phyloP scores from a whole-genome alignment of 352 stramenopile species.

The Phytophthora cactorum region DNA sequence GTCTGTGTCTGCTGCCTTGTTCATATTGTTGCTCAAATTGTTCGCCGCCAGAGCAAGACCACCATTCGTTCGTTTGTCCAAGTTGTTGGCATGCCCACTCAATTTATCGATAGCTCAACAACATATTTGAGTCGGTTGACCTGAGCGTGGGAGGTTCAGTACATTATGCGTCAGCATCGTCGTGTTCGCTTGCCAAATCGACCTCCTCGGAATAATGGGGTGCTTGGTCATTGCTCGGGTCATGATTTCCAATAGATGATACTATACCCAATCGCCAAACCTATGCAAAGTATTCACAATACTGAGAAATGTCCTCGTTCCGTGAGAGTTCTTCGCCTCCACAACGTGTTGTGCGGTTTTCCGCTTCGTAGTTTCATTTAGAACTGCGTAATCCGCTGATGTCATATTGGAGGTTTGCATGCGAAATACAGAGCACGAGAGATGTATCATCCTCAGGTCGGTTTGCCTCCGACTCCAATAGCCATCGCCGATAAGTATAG shows the following conservation, averaged over 20 bases:
- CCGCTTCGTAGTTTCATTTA: constrained; percentile 15
- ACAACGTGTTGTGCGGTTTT: constrained; percentile 1
- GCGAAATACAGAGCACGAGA: constrained; percentile 1
- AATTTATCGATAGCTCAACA: too few species aligned
- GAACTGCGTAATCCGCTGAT: neutral
- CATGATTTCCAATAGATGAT: neutral
- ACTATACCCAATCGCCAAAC: constrained; percentile 3
- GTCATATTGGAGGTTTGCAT: constrained; percentile 1
- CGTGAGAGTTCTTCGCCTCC: constrained; percentile 2
- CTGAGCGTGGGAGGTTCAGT: too few species aligned
- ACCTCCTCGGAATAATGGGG: too few species aligned
- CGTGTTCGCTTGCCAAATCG: too few species aligned
- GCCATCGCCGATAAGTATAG: constrained; percentile 10
- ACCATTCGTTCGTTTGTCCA: too few species aligned
- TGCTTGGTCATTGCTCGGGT: neutral
- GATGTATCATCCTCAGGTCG: constrained; percentile 8
- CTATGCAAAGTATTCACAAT: neutral
- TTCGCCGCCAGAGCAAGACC: too few species aligned
- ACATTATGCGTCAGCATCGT: too few species aligned
- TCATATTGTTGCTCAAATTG: too few species aligned
- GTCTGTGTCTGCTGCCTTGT: neutral
- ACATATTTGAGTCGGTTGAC: too few species aligned
- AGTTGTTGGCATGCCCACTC: too few species aligned
- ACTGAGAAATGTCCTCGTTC: neutral
- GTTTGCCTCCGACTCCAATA: constrained; percentile 3